Evolutionary conservation across 306 rosid genomes (phyloP).

Genomic region (Nissolia schottii): DNA sequence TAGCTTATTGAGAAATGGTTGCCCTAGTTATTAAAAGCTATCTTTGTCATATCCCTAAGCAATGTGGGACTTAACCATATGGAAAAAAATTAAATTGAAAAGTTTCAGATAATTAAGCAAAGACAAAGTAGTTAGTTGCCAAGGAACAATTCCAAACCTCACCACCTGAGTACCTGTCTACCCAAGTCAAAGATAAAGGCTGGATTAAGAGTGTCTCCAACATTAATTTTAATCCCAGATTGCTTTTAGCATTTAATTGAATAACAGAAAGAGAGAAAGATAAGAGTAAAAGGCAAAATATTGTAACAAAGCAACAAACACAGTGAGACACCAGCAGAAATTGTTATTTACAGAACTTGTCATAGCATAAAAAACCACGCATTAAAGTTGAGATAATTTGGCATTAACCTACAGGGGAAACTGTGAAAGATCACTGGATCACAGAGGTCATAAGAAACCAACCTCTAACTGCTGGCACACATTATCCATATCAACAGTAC

Average conservation of each 20-base stretch:
- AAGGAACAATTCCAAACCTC: conserved; percentile 3
- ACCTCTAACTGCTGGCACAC: conserved; percentile 79
- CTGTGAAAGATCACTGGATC: neutral
- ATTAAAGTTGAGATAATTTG: neutral
- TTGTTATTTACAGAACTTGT: neutral
- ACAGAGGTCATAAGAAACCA: conserved; percentile 16
- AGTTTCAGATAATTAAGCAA: neutral
- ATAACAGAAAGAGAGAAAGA: neutral
- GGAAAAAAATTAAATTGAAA: neutral
- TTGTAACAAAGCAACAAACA: neutral
- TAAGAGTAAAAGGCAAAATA: neutral
- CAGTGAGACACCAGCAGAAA: neutral
- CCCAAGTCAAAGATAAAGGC: neutral
- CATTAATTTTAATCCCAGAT: neutral
- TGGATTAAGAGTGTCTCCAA: neutral
- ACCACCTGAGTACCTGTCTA: no score
- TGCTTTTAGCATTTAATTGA: neutral
- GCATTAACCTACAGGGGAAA: neutral
- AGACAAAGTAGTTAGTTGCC: neutral
- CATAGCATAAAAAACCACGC: neutral
- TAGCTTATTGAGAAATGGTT: no score
- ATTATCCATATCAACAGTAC: conserved; percentile 81
- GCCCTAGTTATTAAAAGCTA: no score
- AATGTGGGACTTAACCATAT: no score
- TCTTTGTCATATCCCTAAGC: no score